Conservation (phyloP, 345 rosid genomes). For the Anacardium occidentale region DNA sequence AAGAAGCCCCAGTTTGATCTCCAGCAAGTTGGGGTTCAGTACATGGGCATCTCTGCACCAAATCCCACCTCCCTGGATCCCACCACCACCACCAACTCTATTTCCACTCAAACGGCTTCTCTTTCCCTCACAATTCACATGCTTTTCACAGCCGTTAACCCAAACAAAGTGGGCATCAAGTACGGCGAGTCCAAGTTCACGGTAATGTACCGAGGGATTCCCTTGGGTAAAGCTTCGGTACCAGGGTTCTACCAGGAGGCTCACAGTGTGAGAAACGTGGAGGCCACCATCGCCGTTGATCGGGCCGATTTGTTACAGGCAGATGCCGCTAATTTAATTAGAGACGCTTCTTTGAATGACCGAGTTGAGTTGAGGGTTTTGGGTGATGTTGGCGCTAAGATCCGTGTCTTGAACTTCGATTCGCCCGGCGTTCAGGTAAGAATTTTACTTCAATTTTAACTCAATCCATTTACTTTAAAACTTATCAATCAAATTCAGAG, state of each 20-base stretch:
- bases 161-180: slow-evolving; percentile 94
- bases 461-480: too few species aligned
- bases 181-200: slow-evolving; percentile 94
- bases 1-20: slow-evolving; percentile 98
- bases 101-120: slow-evolving; percentile 40
- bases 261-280: slow-evolving; percentile 69
- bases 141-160: slow-evolving; percentile 88
- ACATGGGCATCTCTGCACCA: slow-evolving; percentile 72
- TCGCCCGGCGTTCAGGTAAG: slow-evolving; percentile 95
- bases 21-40: slow-evolving; percentile 88
- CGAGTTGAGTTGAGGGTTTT: slow-evolving; percentile 74
- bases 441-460: too few species aligned
- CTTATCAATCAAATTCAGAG: too few species aligned
- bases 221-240: slow-evolving; percentile 81
- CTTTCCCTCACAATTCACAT: slow-evolving; percentile 70
- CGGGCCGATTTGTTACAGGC: slow-evolving; percentile 82
- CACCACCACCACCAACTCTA: slow-evolving; percentile 29
- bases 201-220: slow-evolving; percentile 91
- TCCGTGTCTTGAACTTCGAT: slow-evolving; percentile 83
- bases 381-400: slow-evolving; percentile 91
- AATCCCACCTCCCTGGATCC: slow-evolving; percentile 42
- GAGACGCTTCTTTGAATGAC: slow-evolving; percentile 86
- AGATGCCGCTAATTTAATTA: slow-evolving; percentile 66
- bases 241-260: slow-evolving; percentile 93
- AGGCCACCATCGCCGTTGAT: slow-evolving; percentile 77